These are phyloP conservation scores for Stylosanthes scabra DNA, from an alignment of 331 rosid genomes.

Conservation along the genomic window DNA sequence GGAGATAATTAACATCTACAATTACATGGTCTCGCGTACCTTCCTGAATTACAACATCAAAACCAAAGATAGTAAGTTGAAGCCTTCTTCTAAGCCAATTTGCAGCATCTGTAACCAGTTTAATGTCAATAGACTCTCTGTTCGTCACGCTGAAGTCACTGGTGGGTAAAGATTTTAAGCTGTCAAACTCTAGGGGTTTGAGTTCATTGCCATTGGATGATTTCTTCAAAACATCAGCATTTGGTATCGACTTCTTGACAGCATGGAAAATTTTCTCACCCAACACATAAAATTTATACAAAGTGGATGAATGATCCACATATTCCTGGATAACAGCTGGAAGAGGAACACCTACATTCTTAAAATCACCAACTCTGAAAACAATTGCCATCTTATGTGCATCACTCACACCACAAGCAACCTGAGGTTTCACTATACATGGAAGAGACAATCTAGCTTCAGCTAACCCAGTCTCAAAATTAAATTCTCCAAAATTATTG, in stretches of 20 bases:
- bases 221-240: conserved; percentile 61
- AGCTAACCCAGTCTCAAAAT: conserved; percentile 51
- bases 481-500: conserved; percentile 55
- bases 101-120: conserved; percentile 67
- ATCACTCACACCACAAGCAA: conserved; percentile 88
- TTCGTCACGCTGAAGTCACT: conserved; percentile 33
- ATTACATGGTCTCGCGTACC: conserved; percentile 86
- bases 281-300: conserved; percentile 84
- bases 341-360: conserved; percentile 77
- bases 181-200: conserved; percentile 82
- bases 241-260: conserved; percentile 84
- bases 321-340: conserved; percentile 96
- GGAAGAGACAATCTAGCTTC: conserved; percentile 78
- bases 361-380: conserved; percentile 69
- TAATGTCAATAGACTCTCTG: conserved; percentile 54
- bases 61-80: conserved; percentile 78
- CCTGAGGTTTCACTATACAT: conserved; percentile 86
- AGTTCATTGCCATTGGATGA: conserved; percentile 49
- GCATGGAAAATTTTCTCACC: conserved; percentile 84
- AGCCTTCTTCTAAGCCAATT: conserved; percentile 71
- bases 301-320: conserved; percentile 87
- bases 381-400: conserved; percentile 93
- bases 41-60: conserved; percentile 88
- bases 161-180: conserved; percentile 79
- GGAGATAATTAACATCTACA: conserved; percentile 89